These are phyloP conservation scores for Kazachstania martiniae DNA, from an alignment of 805 yeast species.

Conservation along the genomic window DNA sequence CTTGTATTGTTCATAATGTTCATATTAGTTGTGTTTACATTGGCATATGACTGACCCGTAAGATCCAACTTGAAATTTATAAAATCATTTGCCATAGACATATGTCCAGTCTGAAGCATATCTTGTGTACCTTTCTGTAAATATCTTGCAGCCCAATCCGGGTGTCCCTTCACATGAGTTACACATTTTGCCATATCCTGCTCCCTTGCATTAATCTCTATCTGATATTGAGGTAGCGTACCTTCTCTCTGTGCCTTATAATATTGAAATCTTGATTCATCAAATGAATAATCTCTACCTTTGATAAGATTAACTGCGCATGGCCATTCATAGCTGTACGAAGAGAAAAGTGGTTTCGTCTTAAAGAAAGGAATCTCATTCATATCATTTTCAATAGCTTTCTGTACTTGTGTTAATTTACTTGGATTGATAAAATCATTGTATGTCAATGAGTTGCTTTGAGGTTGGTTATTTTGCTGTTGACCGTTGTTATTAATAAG, in stretches of 20 bases:
- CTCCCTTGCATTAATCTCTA: constrained; percentile 32
- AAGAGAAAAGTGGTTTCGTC: constrained; percentile 30
- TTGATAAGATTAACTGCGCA: constrained; percentile 38
- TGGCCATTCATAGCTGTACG: constrained; percentile 40
- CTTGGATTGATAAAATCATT: constrained; percentile 17
- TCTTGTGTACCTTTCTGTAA: constrained; percentile 36
- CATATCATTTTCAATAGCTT: constrained; percentile 22
- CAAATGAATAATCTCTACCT: constrained; percentile 44
- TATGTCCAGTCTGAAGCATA: constrained; percentile 16
- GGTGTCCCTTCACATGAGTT: constrained; percentile 29
- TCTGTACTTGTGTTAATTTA: constrained; percentile 15
- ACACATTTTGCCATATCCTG: constrained; percentile 38
- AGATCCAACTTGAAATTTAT: constrained; percentile 28
- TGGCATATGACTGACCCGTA: too few relatives aligned
- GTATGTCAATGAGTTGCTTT: constrained; percentile 7
- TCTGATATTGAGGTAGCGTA: constrained; percentile 30
- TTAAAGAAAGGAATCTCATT: constrained; percentile 14
- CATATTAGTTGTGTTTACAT: too few relatives aligned
- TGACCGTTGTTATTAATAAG: constrained; percentile 10
- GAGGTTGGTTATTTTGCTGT: constrained; percentile 4
- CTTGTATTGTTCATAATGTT: too few relatives aligned
- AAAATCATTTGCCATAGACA: constrained; percentile 22
- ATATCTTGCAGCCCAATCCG: constrained; percentile 45
- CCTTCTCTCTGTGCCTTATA: constrained; percentile 33
- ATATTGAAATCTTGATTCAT: constrained; percentile 40